phyloP scores from a whole-genome alignment of 345 rosid species.

The Salix exigua region DNA sequence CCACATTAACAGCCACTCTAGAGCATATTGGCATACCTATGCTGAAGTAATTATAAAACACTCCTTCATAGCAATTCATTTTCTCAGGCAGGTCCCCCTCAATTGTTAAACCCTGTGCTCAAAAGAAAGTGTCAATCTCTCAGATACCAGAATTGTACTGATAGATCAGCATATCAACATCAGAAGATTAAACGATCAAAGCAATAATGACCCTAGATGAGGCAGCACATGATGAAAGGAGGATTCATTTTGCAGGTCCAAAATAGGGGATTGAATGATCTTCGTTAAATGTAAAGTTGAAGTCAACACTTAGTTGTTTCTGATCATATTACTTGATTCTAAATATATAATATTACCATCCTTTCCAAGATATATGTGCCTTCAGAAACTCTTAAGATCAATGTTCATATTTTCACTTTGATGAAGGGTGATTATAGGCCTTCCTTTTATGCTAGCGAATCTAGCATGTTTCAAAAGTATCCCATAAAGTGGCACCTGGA shows the following conservation, averaged over 20 bases:
- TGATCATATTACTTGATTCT: neutral
- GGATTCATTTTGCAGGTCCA: neutral
- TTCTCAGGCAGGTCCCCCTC: slow-evolving; percentile 63
- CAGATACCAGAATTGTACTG: slow-evolving; percentile 12
- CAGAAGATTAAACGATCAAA: neutral
- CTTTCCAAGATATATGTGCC: neutral
- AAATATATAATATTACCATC: neutral
- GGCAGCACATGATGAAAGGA: neutral
- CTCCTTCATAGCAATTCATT: slow-evolving; percentile 62
- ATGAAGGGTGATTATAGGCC: neutral
- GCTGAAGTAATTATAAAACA: slow-evolving; percentile 91
- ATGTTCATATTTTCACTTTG: neutral
- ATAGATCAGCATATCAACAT: neutral
- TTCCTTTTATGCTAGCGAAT: too few species aligned
- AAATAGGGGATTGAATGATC: neutral
- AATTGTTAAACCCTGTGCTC: slow-evolving; percentile 52
- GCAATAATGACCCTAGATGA: neutral
- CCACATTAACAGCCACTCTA: neutral
- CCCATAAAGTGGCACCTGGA: too few species aligned
- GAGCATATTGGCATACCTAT: slow-evolving; percentile 49
- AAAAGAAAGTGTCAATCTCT: slow-evolving; percentile 12
- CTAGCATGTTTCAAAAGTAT: too few species aligned
- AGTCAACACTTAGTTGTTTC: neutral
- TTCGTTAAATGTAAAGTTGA: neutral
- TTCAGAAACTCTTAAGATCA: neutral